Percentiles rank a stretch among this genome's conserved stretches.
These are phyloP conservation scores for Pseudoneurospora amorphoporcata DNA, from an alignment of 495 filamentous ascomycete genomes.

Conservation along the genomic window DNA sequence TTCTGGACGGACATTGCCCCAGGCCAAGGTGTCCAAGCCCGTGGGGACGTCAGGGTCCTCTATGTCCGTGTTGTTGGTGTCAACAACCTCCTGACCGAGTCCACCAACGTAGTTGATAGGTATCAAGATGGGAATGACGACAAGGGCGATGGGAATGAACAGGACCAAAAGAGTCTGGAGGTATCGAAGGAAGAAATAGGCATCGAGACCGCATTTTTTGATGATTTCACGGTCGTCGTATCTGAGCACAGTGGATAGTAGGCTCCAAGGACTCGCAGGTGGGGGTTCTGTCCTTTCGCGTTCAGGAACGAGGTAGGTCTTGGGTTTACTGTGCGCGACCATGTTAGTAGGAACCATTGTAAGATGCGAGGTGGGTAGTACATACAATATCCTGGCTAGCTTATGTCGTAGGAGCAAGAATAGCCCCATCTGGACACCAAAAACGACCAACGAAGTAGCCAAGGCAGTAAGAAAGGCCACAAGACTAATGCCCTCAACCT, in stretches of 20 bases:
- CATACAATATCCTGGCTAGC: conserved; percentile 77
- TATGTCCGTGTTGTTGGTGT: conserved; percentile 1
- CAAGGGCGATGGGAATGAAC: conserved; percentile 66
- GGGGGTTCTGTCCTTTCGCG: conserved; percentile 69
- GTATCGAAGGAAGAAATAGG: conserved; percentile 96
- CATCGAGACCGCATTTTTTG: conserved; percentile 89
- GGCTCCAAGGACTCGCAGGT: conserved; percentile 56
- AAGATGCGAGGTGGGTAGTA: background rate
- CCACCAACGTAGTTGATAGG: conserved; percentile 73
- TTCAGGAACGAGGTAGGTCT: conserved; percentile 86
- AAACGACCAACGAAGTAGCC: conserved; percentile 58
- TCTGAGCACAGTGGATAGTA: conserved; percentile 61
- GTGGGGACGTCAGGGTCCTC: conserved; percentile 16
- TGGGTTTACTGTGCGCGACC: conserved; percentile 51
- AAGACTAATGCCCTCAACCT: conserved; percentile 42
- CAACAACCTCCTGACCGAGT: conserved; percentile 38
- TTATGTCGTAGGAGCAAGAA: conserved; percentile 73
- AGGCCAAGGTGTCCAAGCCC: conserved; percentile 72
- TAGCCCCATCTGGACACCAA: conserved; percentile 63
- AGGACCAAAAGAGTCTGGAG: conserved; percentile 88
- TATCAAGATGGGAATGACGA: conserved; percentile 78
- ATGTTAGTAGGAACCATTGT: conserved; percentile 1
- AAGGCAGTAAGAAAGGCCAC: conserved; percentile 69
- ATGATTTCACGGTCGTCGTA: conserved; percentile 82
- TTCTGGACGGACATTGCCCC: conserved; percentile 75